These are phyloP conservation scores for Tricholoma flavovirens DNA, from an alignment of 768 basidiomycete genomes.

Conservation along the genomic window DNA sequence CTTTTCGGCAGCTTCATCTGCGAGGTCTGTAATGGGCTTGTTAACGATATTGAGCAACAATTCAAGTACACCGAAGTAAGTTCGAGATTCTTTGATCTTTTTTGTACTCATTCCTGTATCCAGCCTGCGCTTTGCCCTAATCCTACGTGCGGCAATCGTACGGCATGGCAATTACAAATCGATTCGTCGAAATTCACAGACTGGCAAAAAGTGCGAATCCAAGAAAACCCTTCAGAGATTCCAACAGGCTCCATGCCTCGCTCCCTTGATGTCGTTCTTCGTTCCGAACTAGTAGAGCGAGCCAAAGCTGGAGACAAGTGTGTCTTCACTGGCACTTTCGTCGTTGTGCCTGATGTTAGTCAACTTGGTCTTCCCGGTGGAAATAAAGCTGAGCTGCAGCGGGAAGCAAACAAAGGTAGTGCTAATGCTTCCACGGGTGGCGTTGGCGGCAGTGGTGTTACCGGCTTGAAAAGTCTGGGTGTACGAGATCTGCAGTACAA, in stretches of 20 bases:
- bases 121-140: conserved; percentile 95
- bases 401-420: conserved; percentile 70
- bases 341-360: conserved; percentile 97
- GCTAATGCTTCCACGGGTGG: conserved; percentile 55
- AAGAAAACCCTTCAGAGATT: conserved; percentile 98
- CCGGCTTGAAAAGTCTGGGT: conserved; percentile 89
- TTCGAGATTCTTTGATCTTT: conserved; percentile 1
- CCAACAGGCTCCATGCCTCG: conserved; percentile 99
- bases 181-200: conserved; percentile 96
- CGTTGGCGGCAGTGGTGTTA: conserved; percentile 77
- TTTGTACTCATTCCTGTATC: conserved; percentile 9
- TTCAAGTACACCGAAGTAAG: conserved; percentile 98
- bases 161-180: conserved; percentile 90
- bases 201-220: conserved; percentile 99
- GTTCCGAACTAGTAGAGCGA: conserved; percentile 94
- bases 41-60: conserved; percentile 95
- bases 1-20: conserved; percentile 92
- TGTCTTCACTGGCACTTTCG: conserved; percentile 96
- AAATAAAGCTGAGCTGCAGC: conserved; percentile 83
- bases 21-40: conserved; percentile 77
- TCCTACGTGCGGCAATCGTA: conserved; percentile 85
- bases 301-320: conserved; percentile 99
- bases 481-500: conserved; percentile 97
- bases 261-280: conserved; percentile 91
- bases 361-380: conserved; percentile 94